Base-by-base conservation (phyloP, 2,329 filamentous ascomycete genomes). In the Venturia aucupariae region DNA sequence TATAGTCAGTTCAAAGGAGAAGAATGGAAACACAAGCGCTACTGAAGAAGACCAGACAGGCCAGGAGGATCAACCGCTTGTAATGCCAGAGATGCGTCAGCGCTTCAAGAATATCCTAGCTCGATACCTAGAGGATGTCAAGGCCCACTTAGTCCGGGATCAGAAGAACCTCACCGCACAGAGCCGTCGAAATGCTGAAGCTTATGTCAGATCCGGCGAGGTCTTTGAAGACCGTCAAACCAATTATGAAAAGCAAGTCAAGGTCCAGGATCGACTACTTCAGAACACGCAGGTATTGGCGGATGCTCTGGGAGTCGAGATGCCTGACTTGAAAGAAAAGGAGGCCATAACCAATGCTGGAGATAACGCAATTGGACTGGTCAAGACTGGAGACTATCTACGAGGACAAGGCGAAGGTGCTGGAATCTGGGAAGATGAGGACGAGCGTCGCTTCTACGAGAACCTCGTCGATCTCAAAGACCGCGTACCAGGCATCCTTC, bases 361-460 rank as follows among this genome's bases (percentile, higher is more conserved):
- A 0, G 89, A 89, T 71, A 87, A 90, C 63, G 88, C 89, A 1
- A 97, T 99, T 70, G 94, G 94, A 41, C 84, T 97, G 46, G 89
- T 97, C 69, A 97, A 97, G 77, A 89, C 92, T 13, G 90, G 91
- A 0, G 93, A 97, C 70, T 97, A 97, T 71, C 81, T 97, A 46
- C 89, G 91, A 44, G 92, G 92, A 15, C 90, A 95, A 73, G 89
- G 88, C 27, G 93, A 97, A 66, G 92, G 92, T 24, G 85, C 92
- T 30, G 94, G 94, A 0, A 97, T 99, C 67, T 99, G 94, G 94
- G 92, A 97, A 77, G 94, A 99, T 70, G 94, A 99, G 72, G 94
- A 99, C 64, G 93, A 99, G 76, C 87, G 94, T 66, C 90, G 94
- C 66, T 99, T 99, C 75, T 99, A 99, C 77, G 94, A 99, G 79